Base-by-base conservation (phyloP, 208 protist species). In the Trypanosoma caninum region DNA sequence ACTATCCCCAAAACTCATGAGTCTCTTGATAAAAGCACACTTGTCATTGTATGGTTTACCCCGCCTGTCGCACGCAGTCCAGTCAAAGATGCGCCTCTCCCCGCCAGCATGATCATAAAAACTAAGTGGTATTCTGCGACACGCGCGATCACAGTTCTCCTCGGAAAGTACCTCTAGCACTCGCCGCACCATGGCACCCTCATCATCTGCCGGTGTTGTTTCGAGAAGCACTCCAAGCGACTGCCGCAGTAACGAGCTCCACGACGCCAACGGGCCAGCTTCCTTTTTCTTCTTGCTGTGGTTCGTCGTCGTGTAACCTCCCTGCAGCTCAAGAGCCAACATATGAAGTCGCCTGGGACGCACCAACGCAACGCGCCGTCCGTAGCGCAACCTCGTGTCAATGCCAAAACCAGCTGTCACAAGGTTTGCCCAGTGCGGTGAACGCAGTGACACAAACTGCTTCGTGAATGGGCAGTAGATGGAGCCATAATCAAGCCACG, bases 401-500 rank as follows among this genome's bases (percentile, higher is more conserved):
- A 80, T 34, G 14, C 65, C 72, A 52, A 90, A 84, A 1, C 83
- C 79, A n/a, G 68, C 74, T 2, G 40, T 22, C 8, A 27, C 20
- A 8, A 90, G 72, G 14, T 76, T 69, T 3, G 48, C 7, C 83
- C 79, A 90, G 61, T 82, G 83, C 9, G 74, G 55, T 0, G 77
- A 84, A 51, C 54, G 47, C 23, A 82, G 33, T 16, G 77, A 74
- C 20, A 84, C 40, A 28, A 77, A 84, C 52, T 83, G 72, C 20
- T 52, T 53, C 13, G 80, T 87, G 65, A 90, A 87, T 14, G 80
- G 74, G 56, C 80, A 90, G 46, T 77, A 76, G 42, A 87, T 58
- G 25, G 76, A 60, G 25, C 66, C 67, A 10, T 70, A 59, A 13
- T 60, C 35, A 1, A 55, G 37, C 34, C 41, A 65, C 51, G 59